Base-by-base conservation (phyloP, 495 filamentous ascomycete species). In the Neurospora sp. region DNA sequence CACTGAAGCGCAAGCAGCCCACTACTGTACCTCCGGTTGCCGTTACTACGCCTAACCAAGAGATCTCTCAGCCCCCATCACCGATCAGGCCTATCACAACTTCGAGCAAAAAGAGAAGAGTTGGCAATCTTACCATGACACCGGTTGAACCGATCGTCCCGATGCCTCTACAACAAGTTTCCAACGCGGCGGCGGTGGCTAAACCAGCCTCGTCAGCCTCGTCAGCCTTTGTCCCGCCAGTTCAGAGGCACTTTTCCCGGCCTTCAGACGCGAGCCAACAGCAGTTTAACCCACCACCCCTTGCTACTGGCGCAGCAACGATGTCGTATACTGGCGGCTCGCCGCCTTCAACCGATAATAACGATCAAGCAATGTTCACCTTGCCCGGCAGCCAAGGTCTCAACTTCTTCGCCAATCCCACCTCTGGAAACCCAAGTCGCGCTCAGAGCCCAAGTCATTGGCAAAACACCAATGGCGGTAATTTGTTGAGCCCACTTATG, bases 401-500 rank as follows among this genome's bases (percentile, higher is more conserved):
- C 14, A 37, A 27, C 12, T 65, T 65, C 14, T 65, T 65, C 27
- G 14, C 53, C 53, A 65, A 65, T 35, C 74, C 73, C 37, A 27
- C 69, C 1, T 75, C 75, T 31, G 37, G 31, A 22, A 69, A 73
- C 27, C 71, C 69, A 27, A 76, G 75, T 40, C 75, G 75, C 16
- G 75, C 73, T 14, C 75, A 69, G 16, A 76, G 73, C 61, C 75
- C 75, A 22, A 72, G 20, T 37, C 53, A 65, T 37, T 65, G 53
- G 53, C 53, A 65, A 18, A 65, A 65, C 53, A 35, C 53, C 12
- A 35, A 65, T 65, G 53, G 53, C 22, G 27, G 27, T 35, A 65
- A 65, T 65, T 18, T 65, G 14, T 77, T 41, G 77, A 76, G 9
- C 45, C 48, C 1, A 75, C 80, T 22, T 82, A 84, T 18, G 88